phyloP scores from a whole-genome alignment of 2,329 filamentous ascomycete genomes.

The Alternaria triticina region DNA sequence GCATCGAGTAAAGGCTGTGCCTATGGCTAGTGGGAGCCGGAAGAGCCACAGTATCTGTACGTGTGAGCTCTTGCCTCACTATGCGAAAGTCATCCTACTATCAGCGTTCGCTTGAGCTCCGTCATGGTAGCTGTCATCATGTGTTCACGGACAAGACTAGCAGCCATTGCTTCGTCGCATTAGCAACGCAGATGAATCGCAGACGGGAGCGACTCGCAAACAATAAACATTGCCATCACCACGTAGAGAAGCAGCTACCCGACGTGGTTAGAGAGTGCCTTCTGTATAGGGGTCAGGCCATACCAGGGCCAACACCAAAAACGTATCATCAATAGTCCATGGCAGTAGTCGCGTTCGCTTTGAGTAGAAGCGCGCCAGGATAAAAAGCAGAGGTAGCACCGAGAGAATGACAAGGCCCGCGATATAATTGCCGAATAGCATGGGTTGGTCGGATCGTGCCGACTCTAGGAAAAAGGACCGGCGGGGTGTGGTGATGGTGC shows the following conservation, averaged over 20 bases:
- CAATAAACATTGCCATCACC: conserved; percentile 18
- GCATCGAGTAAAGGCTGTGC: conserved; percentile 24
- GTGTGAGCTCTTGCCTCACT: conserved; percentile 2
- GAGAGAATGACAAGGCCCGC: conserved; percentile 23
- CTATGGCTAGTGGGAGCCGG: conserved; percentile 25
- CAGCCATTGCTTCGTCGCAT: conserved; percentile 20
- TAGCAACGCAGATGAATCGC: conserved; percentile 3
- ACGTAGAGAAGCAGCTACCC: conserved; percentile 24
- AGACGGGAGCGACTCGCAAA: conserved; percentile 17
- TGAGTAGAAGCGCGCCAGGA: conserved; percentile 24
- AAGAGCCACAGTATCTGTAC: conserved; percentile 31
- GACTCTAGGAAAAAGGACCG: conserved; percentile 1
- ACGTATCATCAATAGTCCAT: conserved; percentile 30
- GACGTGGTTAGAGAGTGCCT: neutral
- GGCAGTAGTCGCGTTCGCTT: conserved; percentile 25
- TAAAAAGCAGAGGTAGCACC: conserved; percentile 22
- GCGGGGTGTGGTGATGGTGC: conserved; percentile 4
- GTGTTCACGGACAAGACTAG: conserved; percentile 21
- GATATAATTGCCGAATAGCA: conserved; percentile 18
- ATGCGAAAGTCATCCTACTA: conserved; percentile 11
- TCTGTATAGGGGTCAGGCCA: neutral
- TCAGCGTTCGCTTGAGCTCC: conserved; percentile 19
- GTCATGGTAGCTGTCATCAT: conserved; percentile 2
- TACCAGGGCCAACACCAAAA: conserved; percentile 30
- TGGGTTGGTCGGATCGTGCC: conserved; percentile 3